Conservation (phyloP, 495 filamentous ascomycete genomes). For the Penicilliopsis zonata region DNA sequence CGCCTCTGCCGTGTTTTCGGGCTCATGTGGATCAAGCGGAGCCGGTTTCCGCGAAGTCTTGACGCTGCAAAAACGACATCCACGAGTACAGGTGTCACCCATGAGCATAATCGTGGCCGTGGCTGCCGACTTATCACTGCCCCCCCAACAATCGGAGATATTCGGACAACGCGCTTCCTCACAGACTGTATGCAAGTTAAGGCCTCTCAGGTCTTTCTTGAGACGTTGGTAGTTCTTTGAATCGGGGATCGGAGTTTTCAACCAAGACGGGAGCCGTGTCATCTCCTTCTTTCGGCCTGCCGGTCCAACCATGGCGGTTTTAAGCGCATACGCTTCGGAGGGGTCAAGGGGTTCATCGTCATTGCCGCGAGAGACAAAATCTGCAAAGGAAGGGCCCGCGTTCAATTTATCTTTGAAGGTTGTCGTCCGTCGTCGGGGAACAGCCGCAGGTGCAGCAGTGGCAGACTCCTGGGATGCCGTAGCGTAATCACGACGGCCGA, state of each 20-base stretch:
- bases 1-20: conserved; percentile 92
- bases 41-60: conserved; percentile 72
- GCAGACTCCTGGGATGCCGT: conserved; percentile 25
- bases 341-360: conserved; percentile 47
- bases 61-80: conserved; percentile 93
- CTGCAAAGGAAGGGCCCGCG: conserved; percentile 68
- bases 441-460: conserved; percentile 18
- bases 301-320: conserved; percentile 72
- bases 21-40: conserved; percentile 89
- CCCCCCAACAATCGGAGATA: conserved; percentile 96
- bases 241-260: conserved; percentile 87
- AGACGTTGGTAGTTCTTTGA: conserved; percentile 85
- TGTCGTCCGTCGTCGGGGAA: conserved; percentile 40
- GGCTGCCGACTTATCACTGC: conserved; percentile 71
- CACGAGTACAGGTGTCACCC: conserved; percentile 96
- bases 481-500: conserved; percentile 22
- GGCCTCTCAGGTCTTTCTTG: conserved; percentile 79
- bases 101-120: conserved; percentile 99
- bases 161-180: conserved; percentile 97
- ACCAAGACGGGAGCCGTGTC: conserved; percentile 83
- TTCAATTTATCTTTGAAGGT: conserved; percentile 76
- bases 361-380: conserved; percentile 53
- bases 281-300: conserved; percentile 71
- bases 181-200: conserved; percentile 90
- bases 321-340: conserved; percentile 45